Conservation (phyloP, 495 filamentous ascomycete species). For the Lepidopterella palustris region DNA sequence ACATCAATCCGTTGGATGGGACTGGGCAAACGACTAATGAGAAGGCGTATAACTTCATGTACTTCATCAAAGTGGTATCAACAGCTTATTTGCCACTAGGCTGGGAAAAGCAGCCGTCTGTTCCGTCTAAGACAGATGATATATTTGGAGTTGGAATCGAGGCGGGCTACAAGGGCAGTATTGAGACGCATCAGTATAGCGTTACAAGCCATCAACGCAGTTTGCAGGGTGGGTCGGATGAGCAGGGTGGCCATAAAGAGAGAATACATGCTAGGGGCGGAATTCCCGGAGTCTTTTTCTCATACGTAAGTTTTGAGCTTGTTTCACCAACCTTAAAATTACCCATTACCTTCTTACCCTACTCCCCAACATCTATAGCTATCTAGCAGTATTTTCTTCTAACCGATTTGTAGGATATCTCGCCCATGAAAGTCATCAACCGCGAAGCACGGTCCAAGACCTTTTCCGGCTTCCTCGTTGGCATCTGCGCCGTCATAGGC, state of each 20-base stretch:
- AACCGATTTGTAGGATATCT: conserved; percentile 65
- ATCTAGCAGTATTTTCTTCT: background rate
- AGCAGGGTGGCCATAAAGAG: conserved; percentile 80
- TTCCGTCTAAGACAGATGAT: conserved; percentile 3
- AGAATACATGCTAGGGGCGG: conserved; percentile 80
- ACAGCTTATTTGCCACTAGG: conserved; percentile 90
- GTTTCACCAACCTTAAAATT: too few relatives aligned
- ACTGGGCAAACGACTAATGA: conserved; percentile 72
- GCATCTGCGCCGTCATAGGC: conserved; percentile 89
- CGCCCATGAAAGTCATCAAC: conserved; percentile 99
- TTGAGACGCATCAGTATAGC: conserved; percentile 97
- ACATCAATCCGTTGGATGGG: conserved; percentile 84
- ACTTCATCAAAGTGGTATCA: conserved; percentile 96
- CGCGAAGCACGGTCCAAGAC: conserved; percentile 81
- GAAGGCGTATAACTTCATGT: conserved; percentile 92
- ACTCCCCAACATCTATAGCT: background rate
- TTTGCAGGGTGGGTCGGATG: conserved; percentile 71
- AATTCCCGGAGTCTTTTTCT: conserved; percentile 97
- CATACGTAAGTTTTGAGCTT: conserved; percentile 70
- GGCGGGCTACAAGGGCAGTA: conserved; percentile 58
- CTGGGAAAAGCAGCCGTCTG: conserved; percentile 50
- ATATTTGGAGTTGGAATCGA: conserved; percentile 56
- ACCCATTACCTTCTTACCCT: background rate
- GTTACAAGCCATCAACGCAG: conserved; percentile 93
- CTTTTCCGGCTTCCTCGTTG: conserved; percentile 84